Evolutionary conservation across 805 yeast species (phyloP).

Genomic region (Candida insectorum): DNA sequence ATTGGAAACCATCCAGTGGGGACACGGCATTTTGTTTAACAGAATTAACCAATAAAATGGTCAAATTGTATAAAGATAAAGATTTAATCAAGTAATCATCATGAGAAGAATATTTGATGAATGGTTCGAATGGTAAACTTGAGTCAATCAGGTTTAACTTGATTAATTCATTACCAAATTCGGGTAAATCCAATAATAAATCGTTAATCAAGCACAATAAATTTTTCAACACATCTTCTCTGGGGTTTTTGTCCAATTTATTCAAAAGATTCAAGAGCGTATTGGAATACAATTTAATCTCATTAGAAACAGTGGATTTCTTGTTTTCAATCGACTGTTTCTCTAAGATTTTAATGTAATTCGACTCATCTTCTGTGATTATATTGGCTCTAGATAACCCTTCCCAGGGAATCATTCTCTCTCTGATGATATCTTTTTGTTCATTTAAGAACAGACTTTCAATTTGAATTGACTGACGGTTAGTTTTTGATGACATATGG

Average conservation of each 20-base stretch:
- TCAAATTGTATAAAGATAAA: constrained; percentile 53
- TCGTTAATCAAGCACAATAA: constrained; percentile 62
- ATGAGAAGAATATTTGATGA: constrained; percentile 48
- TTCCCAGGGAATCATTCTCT: constrained; percentile 89
- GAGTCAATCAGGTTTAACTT: constrained; percentile 39
- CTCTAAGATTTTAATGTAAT: constrained; percentile 51
- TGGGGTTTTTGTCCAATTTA: constrained; percentile 38
- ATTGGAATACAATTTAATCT: constrained; percentile 50
- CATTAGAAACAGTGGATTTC: constrained; percentile 37
- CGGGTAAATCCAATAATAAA: constrained; percentile 40
- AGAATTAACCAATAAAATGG: constrained; percentile 40
- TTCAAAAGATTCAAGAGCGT: constrained; percentile 54
- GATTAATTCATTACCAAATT: constrained; percentile 38
- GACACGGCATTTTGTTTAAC: constrained; percentile 13
- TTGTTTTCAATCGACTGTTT: constrained; percentile 44
- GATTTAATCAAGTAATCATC: constrained; percentile 56
- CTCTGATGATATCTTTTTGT: constrained; percentile 63
- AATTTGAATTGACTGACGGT: constrained; percentile 21
- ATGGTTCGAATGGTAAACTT: constrained; percentile 52
- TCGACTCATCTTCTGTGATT: constrained; percentile 66
- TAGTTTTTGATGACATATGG: no score
- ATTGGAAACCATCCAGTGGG: no score
- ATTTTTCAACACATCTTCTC: constrained; percentile 67
- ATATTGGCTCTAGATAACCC: constrained; percentile 75
- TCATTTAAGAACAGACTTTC: constrained; percentile 69